Base-by-base conservation (phyloP, 2,329 filamentous ascomycete species). In the Colletotrichum musicola region DNA sequence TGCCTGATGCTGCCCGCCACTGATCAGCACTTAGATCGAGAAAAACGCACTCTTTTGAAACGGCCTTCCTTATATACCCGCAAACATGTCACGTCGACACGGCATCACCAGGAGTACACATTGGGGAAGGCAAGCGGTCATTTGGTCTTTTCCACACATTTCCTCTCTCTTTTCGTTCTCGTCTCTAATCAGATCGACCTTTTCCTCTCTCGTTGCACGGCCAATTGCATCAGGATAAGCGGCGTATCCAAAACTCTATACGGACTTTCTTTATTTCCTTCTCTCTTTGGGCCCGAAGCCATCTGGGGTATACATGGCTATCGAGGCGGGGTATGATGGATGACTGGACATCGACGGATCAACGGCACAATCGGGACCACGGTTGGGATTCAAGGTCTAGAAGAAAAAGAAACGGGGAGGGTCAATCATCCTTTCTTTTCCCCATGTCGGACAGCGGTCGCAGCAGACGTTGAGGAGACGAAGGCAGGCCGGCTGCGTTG, bases 61-160 rank as follows among this genome's bases (percentile, higher is more conserved):
- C 49, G 62, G 62, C 58, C 59, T 62, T 63, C 58, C 62, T 57
- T 47, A 62, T 47, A 62, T 67, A 67, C 50, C 50, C 42, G 49
- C 62, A 55, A 46, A 53, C 58, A 68, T 65, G 62, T 60, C 61
- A 64, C 30, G 42, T 60, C 42, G 62, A 68, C 61, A 65, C 49
- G 54, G 65, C 65, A 68, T 68, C 50, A 49, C 44, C 49, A 38
- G 65, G 65, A 68, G 61, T 64, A 63, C 50, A 66, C 61, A 60
- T 68, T 57, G 54, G 64, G 65, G 55, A 68, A 56, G 65, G 65
- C 65, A 68, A 68, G 65, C 65, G 65, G 62, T 68, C 65, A 68
- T 65, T 65, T 68, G 65, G 46, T 53, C 30, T 65, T 63, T 65
- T 57, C 49, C 60, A 20, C 46, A 40, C 60, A 50, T 68, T 47